Evolutionary conservation across 2,329 filamentous ascomycete species (phyloP), one percentile per base, ranked within the genome.

Genomic region (Camillea tinctor): DNA sequence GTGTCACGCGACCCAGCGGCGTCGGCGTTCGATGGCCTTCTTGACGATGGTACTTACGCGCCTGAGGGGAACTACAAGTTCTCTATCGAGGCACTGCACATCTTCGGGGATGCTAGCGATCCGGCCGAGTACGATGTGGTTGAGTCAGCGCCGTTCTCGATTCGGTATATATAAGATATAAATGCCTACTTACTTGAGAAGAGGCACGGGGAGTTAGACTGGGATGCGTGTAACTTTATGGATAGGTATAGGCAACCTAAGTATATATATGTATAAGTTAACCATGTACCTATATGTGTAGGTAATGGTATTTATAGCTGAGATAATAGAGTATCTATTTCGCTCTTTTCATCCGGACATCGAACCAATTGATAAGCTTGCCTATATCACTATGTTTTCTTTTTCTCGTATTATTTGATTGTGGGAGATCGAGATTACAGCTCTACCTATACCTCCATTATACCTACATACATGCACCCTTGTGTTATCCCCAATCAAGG

Each of bases 31-130:
- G 77, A 81, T 54, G 84, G 84, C 13, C 71, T 73, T 56, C 71
- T 86, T 4, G 73, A 73, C 0, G 76, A 80, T 9, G 82, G 81
- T 15, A 74, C 66, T 1, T 83, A 80, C 60, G 82, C 77, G 1
- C 78, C 81, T 0, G 73, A 76, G 0, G 84, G 83, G 11, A 66
- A 68, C 24, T 86, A 86, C 71, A 80, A 78, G 69, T 73, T 85
- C 54, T 73, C 74, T 1, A 73, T 84, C 26, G 76, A 77, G 59
- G 79, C 82, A 2, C 69, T 86, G 63, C 77, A 76, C 60, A 77
- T 86, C 60, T 83, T 81, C 66, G 83, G 83, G 4, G 75, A 85
- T 59, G 70, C 72, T 36, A 69, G 72, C 15, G 74, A 78, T 58
- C 61, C 73, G 1, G 71, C 69, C 3, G 80, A 85, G 54, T 86